phyloP scores from a whole-genome alignment of 352 stramenopile genomes.

The Globisporangium orthogonon region DNA sequence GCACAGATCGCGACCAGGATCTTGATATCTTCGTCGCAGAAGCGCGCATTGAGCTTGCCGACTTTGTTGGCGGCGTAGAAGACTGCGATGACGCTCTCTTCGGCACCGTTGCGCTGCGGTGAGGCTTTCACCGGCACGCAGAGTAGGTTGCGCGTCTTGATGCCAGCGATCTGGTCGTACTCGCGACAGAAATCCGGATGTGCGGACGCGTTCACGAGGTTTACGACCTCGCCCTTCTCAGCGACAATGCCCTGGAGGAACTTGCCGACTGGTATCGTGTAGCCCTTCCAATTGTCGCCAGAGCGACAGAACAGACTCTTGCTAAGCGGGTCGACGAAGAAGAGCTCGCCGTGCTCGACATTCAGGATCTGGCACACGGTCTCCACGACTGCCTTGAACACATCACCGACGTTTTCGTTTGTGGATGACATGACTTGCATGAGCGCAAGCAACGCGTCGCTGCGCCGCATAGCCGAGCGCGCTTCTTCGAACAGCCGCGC shows the following conservation, averaged over 20 bases:
- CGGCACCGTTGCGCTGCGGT: slow-evolving; percentile 43
- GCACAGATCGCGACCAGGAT: slow-evolving; percentile 57
- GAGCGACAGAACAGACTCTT: slow-evolving; percentile 63
- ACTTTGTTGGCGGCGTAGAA: slow-evolving; percentile 83
- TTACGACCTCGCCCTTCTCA: slow-evolving; percentile 45
- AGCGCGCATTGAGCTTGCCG: slow-evolving; percentile 25
- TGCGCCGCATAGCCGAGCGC: slow-evolving; percentile 47
- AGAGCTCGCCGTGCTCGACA: slow-evolving; percentile 64
- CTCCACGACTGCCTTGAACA: slow-evolving; percentile 34
- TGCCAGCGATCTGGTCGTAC: slow-evolving; percentile 54
- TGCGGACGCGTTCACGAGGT: slow-evolving; percentile 42
- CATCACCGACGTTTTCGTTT: slow-evolving; percentile 39
- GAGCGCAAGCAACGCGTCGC: slow-evolving; percentile 55
- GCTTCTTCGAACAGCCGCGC: slow-evolving; percentile 55
- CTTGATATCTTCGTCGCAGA: slow-evolving; percentile 60
- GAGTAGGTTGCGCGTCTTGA: slow-evolving; percentile 60
- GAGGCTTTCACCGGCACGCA: slow-evolving; percentile 65
- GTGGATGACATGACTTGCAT: slow-evolving; percentile 48
- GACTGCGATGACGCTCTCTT: slow-evolving; percentile 60
- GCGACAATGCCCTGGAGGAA: slow-evolving; percentile 69
- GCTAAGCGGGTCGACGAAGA: slow-evolving; percentile 71
- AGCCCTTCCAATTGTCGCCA: slow-evolving; percentile 59
- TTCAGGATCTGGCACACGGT: slow-evolving; percentile 41
- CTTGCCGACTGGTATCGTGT: slow-evolving; percentile 55
- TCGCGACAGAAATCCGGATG: slow-evolving; percentile 63